Conservation (phyloP, 2,329 filamentous ascomycete genomes). For the Aureobasidium sp. region DNA sequence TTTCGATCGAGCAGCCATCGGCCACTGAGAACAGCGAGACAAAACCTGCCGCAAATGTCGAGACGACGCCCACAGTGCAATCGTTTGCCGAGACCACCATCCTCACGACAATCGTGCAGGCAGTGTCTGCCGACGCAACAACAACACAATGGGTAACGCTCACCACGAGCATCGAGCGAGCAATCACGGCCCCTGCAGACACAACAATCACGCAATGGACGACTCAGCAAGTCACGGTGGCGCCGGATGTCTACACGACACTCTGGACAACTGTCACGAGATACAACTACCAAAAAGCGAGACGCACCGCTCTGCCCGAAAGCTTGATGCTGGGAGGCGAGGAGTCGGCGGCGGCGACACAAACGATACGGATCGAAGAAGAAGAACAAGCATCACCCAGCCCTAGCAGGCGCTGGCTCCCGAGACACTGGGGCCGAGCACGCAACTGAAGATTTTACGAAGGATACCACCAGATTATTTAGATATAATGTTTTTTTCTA, state of each 20-base stretch:
- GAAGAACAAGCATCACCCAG: not conserved
- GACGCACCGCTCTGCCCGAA: conserved; percentile 1
- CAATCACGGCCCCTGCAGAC: not conserved
- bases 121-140: not conserved
- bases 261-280: conserved; percentile 1
- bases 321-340: not conserved
- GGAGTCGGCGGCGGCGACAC: not conserved
- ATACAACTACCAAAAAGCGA: conserved; percentile 2
- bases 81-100: not conserved
- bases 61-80: not conserved
- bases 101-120: not conserved
- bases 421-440: conserved; percentile 5
- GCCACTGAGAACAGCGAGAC: not conserved
- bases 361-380: not conserved
- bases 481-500: conserved; percentile 2
- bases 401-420: conserved; percentile 10
- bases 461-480: not conserved
- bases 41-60: not conserved
- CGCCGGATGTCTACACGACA: not conserved
- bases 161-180: conserved; percentile 1
- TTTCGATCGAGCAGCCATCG: not conserved
- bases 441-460: conserved; percentile 3
- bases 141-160: not conserved
- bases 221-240: not conserved
- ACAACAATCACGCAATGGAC: not conserved